Evolutionary conservation across 768 basidiomycete species (phyloP).

Genomic region (Xerocomellus dryophilus): DNA sequence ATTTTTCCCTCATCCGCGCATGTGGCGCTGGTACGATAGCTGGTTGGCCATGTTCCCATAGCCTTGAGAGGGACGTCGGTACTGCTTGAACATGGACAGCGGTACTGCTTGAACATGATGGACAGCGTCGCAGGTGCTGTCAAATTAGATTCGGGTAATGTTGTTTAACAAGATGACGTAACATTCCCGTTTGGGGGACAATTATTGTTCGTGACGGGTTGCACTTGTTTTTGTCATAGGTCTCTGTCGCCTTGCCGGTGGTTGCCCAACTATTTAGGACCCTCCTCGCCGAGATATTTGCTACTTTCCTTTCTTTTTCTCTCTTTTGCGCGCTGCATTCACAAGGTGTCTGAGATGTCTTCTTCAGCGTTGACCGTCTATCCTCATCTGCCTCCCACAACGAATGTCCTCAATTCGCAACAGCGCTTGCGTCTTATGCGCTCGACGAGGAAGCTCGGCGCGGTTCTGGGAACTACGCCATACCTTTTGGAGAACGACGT

Average conservation of each 20-base stretch:
- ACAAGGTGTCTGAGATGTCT: slow-evolving; percentile 23
- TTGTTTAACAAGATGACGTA: slow-evolving; percentile 13
- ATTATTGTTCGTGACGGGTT: slow-evolving; percentile 5
- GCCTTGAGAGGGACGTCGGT: no score
- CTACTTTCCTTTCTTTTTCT: not conserved
- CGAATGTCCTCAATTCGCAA: slow-evolving; percentile 30
- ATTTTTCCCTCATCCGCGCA: no score
- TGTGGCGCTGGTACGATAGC: not conserved
- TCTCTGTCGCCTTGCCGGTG: no score
- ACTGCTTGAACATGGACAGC: no score
- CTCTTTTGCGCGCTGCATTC: not conserved
- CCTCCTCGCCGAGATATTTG: not conserved
- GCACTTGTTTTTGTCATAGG: no score
- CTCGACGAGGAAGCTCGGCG: slow-evolving; percentile 36
- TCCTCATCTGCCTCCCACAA: slow-evolving; percentile 34
- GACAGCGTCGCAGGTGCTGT: no score
- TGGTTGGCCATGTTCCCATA: not conserved
- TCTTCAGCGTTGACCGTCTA: slow-evolving; percentile 14
- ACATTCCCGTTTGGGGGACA: slow-evolving; percentile 15
- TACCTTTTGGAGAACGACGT: slow-evolving; percentile 30
- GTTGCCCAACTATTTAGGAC: not conserved
- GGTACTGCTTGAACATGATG: no score
- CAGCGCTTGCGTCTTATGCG: slow-evolving; percentile 37
- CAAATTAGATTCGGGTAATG: not conserved
- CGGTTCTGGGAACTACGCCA: slow-evolving; percentile 37